Percentiles rank a stretch among this genome's conserved stretches.
Conservation (phyloP, 2,329 filamentous ascomycete genomes). For the Gaeumannomyces sp. region DNA sequence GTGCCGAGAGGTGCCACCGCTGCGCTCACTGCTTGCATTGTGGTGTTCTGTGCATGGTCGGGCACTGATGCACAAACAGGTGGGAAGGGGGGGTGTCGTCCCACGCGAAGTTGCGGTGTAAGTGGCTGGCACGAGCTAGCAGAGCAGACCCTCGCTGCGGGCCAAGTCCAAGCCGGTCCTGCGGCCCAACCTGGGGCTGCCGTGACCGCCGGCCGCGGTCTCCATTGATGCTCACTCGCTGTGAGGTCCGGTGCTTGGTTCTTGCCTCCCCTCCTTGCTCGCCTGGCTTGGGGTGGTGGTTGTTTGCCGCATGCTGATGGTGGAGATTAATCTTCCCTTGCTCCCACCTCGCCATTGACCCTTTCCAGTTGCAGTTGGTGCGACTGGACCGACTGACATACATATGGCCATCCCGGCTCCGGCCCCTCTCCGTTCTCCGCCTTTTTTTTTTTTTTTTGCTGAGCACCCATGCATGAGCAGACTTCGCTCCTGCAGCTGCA, state of each 20-base stretch:
- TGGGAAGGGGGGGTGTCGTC: not conserved
- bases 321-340: not conserved
- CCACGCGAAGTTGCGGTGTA: slow-evolving; percentile 5
- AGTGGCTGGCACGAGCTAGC: slow-evolving; percentile 1
- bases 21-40: not conserved
- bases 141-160: not conserved
- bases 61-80: not conserved
- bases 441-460: too few relatives aligned
- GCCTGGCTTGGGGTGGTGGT: not conserved
- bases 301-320: not conserved
- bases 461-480: too few relatives aligned
- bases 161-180: not conserved
- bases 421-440: too few relatives aligned
- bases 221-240: not conserved
- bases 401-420: too few relatives aligned
- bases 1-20: not conserved
- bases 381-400: not conserved
- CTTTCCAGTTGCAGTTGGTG: not conserved
- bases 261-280: not conserved
- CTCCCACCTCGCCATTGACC: not conserved
- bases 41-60: not conserved
- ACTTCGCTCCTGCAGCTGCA: too few relatives aligned
- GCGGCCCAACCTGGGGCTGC: slow-evolving; percentile 1
- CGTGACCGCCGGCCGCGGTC: not conserved
- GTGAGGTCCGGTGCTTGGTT: not conserved